These are phyloP conservation scores for Petunia secreta DNA, from an alignment of 257 asterid species.

Conservation along the genomic window DNA sequence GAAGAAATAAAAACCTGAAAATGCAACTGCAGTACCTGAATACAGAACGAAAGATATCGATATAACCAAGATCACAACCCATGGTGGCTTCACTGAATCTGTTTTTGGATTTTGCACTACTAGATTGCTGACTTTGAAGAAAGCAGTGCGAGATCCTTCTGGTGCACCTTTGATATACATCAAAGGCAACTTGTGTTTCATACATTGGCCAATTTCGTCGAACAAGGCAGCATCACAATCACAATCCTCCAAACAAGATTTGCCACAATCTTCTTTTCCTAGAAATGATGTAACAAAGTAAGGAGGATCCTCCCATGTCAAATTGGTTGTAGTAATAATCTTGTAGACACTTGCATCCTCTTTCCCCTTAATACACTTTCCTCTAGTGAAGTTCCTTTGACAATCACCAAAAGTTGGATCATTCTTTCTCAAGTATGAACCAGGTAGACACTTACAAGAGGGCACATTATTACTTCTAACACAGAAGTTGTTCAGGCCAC, in stretches of 20 bases:
- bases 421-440: conserved; percentile 16
- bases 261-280: conserved; percentile 24
- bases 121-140: conserved; percentile 30
- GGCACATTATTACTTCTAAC: conserved; percentile 9
- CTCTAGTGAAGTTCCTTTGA: conserved; percentile 29
- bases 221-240: conserved; percentile 36
- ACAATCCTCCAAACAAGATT: conserved; percentile 36
- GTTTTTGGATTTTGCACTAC: neutral
- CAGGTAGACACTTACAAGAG: conserved; percentile 36
- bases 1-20: conserved; percentile 27
- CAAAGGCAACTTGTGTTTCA: conserved; percentile 34
- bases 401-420: conserved; percentile 22
- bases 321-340: neutral
- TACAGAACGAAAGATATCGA: conserved; percentile 25
- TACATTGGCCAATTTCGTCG: neutral
- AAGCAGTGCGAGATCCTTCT: conserved; percentile 22
- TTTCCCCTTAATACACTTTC: conserved; percentile 27
- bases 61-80: conserved; percentile 31
- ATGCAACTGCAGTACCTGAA: conserved; percentile 25
- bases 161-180: conserved; percentile 27
- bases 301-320: conserved; percentile 29
- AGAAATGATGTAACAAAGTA: conserved; percentile 28
- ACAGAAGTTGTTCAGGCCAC: conserved; percentile 37
- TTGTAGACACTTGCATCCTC: conserved; percentile 23
- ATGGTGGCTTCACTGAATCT: conserved; percentile 34